A percentile compares a stretch with the other conserved stretches of the same genome.
Evolutionary conservation across 805 yeast species (phyloP).

Genomic region (Sugiyamaella qingdaonensis): DNA sequence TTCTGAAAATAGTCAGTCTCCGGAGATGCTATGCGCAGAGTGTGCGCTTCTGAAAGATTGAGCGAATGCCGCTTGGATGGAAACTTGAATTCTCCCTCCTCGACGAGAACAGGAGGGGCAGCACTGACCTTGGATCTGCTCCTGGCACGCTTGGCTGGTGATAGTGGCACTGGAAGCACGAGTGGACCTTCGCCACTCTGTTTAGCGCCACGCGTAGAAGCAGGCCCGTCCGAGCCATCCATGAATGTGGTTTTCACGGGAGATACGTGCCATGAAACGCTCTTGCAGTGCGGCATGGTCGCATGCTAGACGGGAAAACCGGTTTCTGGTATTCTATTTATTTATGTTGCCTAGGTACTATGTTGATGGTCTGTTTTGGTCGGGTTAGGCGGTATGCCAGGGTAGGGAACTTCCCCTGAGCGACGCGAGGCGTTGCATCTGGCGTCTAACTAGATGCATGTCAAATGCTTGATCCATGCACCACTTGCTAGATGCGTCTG

Average conservation of each 20-base stretch:
- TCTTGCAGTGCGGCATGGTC: slow-evolving; percentile 12
- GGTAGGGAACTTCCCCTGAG: not conserved
- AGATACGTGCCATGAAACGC: slow-evolving; percentile 18
- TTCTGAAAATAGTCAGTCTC: not conserved
- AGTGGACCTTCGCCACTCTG: not conserved
- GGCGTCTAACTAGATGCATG: no score
- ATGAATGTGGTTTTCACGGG: not conserved
- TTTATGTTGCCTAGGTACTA: not conserved
- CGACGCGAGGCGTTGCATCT: not conserved
- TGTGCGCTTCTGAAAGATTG: not conserved
- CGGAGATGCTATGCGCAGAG: not conserved
- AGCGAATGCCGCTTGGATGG: not conserved
- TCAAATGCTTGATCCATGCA: no score
- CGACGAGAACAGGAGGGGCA: not conserved
- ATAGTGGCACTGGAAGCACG: not conserved
- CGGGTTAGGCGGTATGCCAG: not conserved
- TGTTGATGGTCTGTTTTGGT: slow-evolving; percentile 1
- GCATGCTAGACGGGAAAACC: not conserved
- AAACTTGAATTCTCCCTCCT: not conserved
- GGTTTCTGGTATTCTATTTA: not conserved
- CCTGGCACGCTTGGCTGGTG: not conserved
- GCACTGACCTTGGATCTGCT: not conserved
- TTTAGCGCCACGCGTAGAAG: not conserved
- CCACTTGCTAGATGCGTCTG: no score
- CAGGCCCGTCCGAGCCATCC: not conserved